These are phyloP conservation scores for Candida pini DNA, from an alignment of 805 yeast genomes.

Conservation along the genomic window DNA sequence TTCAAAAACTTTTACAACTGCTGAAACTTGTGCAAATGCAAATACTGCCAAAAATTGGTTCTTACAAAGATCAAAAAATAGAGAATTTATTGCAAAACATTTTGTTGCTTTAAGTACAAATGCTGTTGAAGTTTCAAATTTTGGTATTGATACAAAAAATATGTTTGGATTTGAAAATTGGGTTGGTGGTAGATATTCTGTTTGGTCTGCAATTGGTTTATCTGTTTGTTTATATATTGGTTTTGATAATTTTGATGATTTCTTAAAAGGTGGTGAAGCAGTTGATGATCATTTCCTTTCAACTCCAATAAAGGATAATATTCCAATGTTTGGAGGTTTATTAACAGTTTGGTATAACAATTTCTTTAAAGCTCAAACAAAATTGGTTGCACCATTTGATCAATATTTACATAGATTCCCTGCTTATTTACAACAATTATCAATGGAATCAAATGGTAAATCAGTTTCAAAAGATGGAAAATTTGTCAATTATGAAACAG, in stretches of 20 bases:
- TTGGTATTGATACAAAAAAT: slow-evolving; percentile 95
- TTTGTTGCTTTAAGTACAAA: slow-evolving; percentile 96
- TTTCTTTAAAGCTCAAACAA: slow-evolving; percentile 97
- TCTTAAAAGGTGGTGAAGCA: slow-evolving; percentile 97
- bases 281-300: slow-evolving; percentile 84
- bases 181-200: slow-evolving; percentile 99
- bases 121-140: slow-evolving; percentile 82
- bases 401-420: slow-evolving; percentile 99
- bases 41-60: slow-evolving; percentile 95
- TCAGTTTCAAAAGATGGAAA: slow-evolving; percentile 89
- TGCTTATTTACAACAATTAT: slow-evolving; percentile 96
- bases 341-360: slow-evolving; percentile 97
- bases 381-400: slow-evolving; percentile 96
- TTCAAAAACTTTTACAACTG: slow-evolving; percentile 98
- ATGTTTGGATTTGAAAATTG: slow-evolving; percentile 98
- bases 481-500: slow-evolving; percentile 92
- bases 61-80: slow-evolving; percentile 52
- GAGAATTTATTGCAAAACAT: slow-evolving; percentile 85
- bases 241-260: slow-evolving; percentile 84
- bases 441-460: slow-evolving; percentile 99
- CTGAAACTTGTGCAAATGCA: slow-evolving; percentile 96
- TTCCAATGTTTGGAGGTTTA: slow-evolving; percentile 90
- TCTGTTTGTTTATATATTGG: slow-evolving; percentile 95
- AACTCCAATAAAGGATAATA: slow-evolving; percentile 85
- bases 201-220: slow-evolving; percentile 98